phyloP scores from a whole-genome alignment of 148 eudicot species.

The Rhododendron ovatum region DNA sequence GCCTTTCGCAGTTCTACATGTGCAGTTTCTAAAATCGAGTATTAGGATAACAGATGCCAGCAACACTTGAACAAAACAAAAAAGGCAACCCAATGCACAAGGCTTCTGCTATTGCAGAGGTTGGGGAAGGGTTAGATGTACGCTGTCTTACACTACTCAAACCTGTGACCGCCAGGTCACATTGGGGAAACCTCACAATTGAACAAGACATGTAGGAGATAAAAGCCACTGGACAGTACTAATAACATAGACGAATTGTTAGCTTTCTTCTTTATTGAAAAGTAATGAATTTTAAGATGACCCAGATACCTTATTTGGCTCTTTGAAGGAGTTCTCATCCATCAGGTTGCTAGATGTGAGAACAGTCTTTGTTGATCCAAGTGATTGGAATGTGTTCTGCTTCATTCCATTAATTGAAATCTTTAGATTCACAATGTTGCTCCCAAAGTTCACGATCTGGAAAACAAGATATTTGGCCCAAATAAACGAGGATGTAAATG shows the following conservation, averaged over 20 bases:
- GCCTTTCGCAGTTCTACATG: not conserved
- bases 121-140: not conserved
- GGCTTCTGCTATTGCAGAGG: not conserved
- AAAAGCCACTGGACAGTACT: not conserved
- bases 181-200: not conserved
- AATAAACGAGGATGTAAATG: not conserved
- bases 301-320: slow-evolving; percentile 65
- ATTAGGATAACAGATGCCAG: not conserved
- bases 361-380: slow-evolving; percentile 45
- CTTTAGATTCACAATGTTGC: slow-evolving; percentile 41
- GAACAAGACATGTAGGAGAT: not conserved
- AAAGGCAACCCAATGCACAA: not conserved
- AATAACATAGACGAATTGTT: not conserved
- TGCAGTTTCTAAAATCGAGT: not conserved
- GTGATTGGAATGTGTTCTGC: slow-evolving; percentile 22
- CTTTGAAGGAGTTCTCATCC: slow-evolving; percentile 84
- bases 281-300: not conserved
- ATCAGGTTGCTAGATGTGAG: slow-evolving; percentile 57
- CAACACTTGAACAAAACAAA: not conserved
- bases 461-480: not conserved
- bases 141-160: not conserved
- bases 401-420: slow-evolving; percentile 41
- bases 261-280: not conserved
- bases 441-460: slow-evolving; percentile 81
- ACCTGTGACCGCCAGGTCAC: not conserved